Conservation (phyloP, 768 basidiomycete genomes). For the Trichaptum fuscoviolaceum region DNA sequence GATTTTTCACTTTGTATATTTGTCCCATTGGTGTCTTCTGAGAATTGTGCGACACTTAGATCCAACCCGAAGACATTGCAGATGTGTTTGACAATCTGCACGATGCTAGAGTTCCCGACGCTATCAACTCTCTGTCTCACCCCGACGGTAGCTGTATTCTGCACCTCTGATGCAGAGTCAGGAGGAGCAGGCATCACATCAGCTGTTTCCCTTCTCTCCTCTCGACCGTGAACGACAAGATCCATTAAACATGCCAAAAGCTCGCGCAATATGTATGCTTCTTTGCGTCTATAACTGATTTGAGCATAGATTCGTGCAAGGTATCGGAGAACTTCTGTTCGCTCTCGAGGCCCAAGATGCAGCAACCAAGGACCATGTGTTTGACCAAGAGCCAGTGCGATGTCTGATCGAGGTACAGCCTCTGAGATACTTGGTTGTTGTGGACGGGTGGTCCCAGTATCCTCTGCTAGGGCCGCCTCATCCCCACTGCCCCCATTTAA, state of each 20-base stretch:
- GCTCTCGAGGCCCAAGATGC: slow-evolving; percentile 71
- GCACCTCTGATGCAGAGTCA: slow-evolving; percentile 40
- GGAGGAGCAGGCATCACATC: slow-evolving; percentile 33
- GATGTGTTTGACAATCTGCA: slow-evolving; percentile 66
- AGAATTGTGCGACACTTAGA: slow-evolving; percentile 31
- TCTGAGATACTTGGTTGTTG: slow-evolving; percentile 36
- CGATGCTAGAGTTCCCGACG: slow-evolving; percentile 79
- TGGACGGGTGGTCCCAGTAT: slow-evolving; percentile 59
- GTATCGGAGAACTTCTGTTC: slow-evolving; percentile 63
- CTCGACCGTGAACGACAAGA: slow-evolving; percentile 78
- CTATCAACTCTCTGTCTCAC: slow-evolving; percentile 67
- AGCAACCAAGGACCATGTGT: slow-evolving; percentile 86
- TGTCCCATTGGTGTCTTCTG: slow-evolving; percentile 30
- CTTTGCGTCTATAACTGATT: slow-evolving; percentile 83
- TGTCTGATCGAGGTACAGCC: slow-evolving; percentile 62
- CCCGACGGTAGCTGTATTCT: slow-evolving; percentile 54
- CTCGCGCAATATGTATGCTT: slow-evolving; percentile 81
- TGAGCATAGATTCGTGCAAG: slow-evolving; percentile 73
- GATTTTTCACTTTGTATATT: not conserved
- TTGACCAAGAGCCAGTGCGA: slow-evolving; percentile 60
- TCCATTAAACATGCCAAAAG: slow-evolving; percentile 82
- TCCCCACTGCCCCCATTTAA: slow-evolving; percentile 52
- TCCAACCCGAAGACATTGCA: slow-evolving; percentile 80
- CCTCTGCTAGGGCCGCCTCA: slow-evolving; percentile 30
- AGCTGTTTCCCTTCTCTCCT: slow-evolving; percentile 55